Evolutionary conservation across 306 rosid genomes (phyloP).

Genomic region (Bauhinia variegata): DNA sequence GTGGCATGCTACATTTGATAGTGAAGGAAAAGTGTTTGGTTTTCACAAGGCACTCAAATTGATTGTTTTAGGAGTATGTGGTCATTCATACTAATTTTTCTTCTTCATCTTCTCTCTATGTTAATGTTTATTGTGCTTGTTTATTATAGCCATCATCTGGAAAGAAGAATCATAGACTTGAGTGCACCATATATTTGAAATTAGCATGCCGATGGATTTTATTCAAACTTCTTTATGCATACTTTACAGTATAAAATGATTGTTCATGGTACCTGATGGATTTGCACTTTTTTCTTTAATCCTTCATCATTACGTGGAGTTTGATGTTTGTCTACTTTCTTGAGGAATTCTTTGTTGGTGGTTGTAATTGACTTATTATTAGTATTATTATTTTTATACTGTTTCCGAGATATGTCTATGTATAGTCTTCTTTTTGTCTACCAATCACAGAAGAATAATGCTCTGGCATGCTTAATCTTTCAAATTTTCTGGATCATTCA

Average conservation of each 20-base stretch:
- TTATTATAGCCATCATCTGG: neutral
- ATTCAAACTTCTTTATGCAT: conserved; percentile 11
- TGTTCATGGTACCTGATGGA: conserved; percentile 5
- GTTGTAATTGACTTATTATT: conserved; percentile 8
- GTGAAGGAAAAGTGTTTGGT: conserved; percentile 78
- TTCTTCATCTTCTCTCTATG: neutral
- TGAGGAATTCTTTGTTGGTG: neutral
- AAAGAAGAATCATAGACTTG: neutral
- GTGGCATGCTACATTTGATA: conserved; percentile 80
- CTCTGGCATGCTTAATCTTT: neutral
- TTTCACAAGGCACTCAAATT: conserved; percentile 84
- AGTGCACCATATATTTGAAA: neutral
- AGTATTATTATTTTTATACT: neutral
- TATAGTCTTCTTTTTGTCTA: neutral
- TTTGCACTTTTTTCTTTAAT: neutral
- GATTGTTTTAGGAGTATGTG: conserved; percentile 82
- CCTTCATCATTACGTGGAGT: conserved; percentile 2
- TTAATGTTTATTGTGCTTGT: neutral
- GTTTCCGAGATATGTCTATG: neutral
- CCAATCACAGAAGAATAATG: conserved; percentile 11
- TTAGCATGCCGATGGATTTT: conserved; percentile 19
- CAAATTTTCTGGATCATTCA: neutral
- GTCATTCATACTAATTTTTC: conserved; percentile 16
- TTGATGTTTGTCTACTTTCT: neutral
- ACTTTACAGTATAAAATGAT: neutral